Conservation (phyloP, 805 yeast genomes). For the Candida argentea region DNA sequence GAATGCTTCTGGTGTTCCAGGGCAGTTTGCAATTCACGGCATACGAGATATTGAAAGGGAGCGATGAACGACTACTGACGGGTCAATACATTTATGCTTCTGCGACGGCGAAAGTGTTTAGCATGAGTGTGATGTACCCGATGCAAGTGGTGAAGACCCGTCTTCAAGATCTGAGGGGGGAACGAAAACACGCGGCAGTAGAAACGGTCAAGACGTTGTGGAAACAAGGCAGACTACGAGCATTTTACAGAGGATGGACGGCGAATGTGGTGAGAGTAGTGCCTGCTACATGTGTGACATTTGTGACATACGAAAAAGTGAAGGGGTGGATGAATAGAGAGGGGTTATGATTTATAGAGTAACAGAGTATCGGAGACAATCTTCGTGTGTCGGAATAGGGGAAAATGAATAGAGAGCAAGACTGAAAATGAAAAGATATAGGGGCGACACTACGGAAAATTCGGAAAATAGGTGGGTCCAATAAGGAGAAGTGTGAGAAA, state of each 20-base stretch:
- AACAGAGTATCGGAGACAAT: no score
- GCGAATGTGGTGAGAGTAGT: slow-evolving; percentile 75
- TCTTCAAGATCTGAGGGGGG: slow-evolving; percentile 36
- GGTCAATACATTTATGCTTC: slow-evolving; percentile 57
- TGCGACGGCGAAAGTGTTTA: slow-evolving; percentile 54
- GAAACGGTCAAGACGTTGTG: slow-evolving; percentile 31
- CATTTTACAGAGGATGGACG: slow-evolving; percentile 75
- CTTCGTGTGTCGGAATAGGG: no score
- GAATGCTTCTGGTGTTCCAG: slow-evolving; percentile 76
- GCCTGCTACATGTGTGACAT: slow-evolving; percentile 90
- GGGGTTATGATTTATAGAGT: no score
- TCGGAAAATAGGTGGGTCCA: no score
- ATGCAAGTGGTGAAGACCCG: slow-evolving; percentile 73
- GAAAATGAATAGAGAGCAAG: no score
- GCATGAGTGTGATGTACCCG: slow-evolving; percentile 70
- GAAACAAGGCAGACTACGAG: slow-evolving; percentile 45
- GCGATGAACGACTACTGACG: slow-evolving; percentile 27
- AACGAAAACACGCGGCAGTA: slow-evolving; percentile 8
- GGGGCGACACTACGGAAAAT: no score
- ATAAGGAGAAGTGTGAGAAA: no score
- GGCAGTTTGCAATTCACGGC: slow-evolving; percentile 82
- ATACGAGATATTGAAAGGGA: slow-evolving; percentile 65
- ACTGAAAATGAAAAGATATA: no score
- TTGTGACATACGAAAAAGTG: slow-evolving; percentile 68
- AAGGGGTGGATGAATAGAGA: no score